These are phyloP conservation scores for Cladobotryum protrusum DNA, from an alignment of 2,329 filamentous ascomycete species.

Conservation along the genomic window DNA sequence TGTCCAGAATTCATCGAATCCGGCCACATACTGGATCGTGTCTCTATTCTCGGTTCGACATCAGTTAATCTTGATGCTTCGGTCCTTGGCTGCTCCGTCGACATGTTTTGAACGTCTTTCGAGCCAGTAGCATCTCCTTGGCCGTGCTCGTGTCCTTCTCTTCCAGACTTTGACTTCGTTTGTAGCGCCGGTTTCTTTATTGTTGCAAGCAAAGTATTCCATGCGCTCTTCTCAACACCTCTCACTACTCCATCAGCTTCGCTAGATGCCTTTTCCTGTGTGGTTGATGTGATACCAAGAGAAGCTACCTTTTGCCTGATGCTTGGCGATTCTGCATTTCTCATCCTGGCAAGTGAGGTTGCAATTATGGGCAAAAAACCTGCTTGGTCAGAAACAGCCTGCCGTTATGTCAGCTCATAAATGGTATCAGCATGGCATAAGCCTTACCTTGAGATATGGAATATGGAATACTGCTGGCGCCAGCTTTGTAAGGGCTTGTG, in stretches of 20 bases:
- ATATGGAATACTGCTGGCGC: slow-evolving; percentile 32
- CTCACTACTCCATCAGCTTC: neutral
- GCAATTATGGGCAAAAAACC: slow-evolving; percentile 23
- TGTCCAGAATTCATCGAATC: no score
- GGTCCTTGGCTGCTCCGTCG: no score
- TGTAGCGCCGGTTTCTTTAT: slow-evolving; percentile 9
- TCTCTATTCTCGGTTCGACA: no score
- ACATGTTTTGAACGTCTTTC: no score
- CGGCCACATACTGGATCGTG: no score
- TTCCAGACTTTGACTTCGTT: slow-evolving; percentile 1
- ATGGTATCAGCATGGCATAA: neutral
- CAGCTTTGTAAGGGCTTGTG: slow-evolving; percentile 21
- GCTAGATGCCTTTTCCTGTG: neutral
- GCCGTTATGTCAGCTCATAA: slow-evolving; percentile 5
- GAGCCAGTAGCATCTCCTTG: no score
- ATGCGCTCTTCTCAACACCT: slow-evolving; percentile 18
- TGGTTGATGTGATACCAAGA: neutral
- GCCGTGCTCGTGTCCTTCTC: neutral
- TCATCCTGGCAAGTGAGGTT: slow-evolving; percentile 27
- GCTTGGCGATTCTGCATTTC: slow-evolving; percentile 27
- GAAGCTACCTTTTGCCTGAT: slow-evolving; percentile 24
- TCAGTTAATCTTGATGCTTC: no score
- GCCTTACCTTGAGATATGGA: slow-evolving; percentile 28
- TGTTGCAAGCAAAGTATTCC: slow-evolving; percentile 20
- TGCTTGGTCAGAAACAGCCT: slow-evolving; percentile 23